These are phyloP conservation scores for Eimeria necatrix DNA, from an alignment of 169 alveolate species.

Conservation along the genomic window DNA sequence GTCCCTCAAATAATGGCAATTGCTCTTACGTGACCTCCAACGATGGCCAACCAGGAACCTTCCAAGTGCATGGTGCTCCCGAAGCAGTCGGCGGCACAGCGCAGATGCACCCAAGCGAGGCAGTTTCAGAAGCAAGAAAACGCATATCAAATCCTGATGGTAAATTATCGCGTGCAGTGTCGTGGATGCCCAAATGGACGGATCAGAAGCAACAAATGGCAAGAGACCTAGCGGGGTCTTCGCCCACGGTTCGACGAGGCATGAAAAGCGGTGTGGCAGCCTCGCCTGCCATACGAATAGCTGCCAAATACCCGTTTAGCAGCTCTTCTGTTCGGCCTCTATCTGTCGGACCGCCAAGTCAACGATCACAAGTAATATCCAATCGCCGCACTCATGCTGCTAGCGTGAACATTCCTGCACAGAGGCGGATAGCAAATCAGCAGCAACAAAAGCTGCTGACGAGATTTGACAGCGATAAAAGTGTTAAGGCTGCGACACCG, in stretches of 20 bases:
- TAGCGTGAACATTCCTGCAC: slow-evolving; percentile 38
- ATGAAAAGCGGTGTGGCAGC: background rate
- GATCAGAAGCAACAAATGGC: background rate
- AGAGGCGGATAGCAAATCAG: slow-evolving; percentile 35
- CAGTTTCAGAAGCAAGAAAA: too few species aligned
- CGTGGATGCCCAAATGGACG: background rate
- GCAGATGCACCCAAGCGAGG: too few species aligned
- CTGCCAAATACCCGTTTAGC: background rate
- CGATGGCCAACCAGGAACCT: too few species aligned
- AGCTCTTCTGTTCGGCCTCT: background rate
- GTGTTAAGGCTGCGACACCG: background rate
- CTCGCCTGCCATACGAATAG: background rate
- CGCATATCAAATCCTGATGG: too few species aligned
- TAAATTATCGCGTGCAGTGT: background rate
- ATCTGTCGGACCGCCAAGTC: slow-evolving; percentile 42
- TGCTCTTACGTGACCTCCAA: too few species aligned
- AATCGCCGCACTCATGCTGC: slow-evolving; percentile 9
- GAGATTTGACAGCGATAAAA: background rate
- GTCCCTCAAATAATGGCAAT: too few species aligned
- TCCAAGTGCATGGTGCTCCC: too few species aligned
- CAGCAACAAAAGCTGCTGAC: slow-evolving; percentile 6
- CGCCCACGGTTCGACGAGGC: background rate
- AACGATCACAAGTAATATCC: background rate
- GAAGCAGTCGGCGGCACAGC: too few species aligned
- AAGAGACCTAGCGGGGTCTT: background rate